phyloP scores from a whole-genome alignment of 2,329 filamentous ascomycete genomes.

The Pyrenochaeta sp. region DNA sequence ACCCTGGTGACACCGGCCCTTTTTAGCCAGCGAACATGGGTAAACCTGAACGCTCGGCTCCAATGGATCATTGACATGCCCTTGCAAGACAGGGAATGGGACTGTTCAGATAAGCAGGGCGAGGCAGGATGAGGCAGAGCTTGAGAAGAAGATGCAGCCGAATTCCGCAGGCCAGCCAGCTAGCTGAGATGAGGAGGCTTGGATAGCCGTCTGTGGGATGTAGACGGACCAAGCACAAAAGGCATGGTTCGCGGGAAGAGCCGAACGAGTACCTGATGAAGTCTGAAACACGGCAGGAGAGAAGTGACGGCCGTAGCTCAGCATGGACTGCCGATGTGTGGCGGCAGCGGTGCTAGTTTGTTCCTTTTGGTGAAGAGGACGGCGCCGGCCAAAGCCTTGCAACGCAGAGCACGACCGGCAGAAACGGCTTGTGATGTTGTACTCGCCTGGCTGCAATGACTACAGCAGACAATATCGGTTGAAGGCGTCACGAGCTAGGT shows the following conservation, averaged over 20 bases:
- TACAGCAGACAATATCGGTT: slow-evolving; percentile 6
- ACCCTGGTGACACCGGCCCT: slow-evolving; percentile 1
- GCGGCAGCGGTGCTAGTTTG: not conserved
- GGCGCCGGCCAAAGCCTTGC: not conserved
- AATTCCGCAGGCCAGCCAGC: not conserved
- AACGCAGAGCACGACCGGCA: slow-evolving; percentile 10
- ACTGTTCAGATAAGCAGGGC: not conserved
- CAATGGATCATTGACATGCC: slow-evolving; percentile 1
- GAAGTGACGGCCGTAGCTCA: not conserved
- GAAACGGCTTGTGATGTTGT: slow-evolving; percentile 8
- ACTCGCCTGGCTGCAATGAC: slow-evolving; percentile 5
- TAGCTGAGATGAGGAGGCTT: not conserved
- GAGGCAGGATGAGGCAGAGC: not conserved
- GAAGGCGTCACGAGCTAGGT: not conserved
- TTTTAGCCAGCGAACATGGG: slow-evolving; percentile 1
- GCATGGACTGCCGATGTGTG: not conserved
- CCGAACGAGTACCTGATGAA: slow-evolving; percentile 6
- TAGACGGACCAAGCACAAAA: slow-evolving; percentile 12
- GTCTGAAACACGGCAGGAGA: slow-evolving; percentile 10
- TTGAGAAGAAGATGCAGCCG: not conserved
- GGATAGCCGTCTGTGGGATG: not conserved
- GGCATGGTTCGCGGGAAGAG: slow-evolving; percentile 20
- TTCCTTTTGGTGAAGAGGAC: not conserved
- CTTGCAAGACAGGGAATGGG: not conserved
- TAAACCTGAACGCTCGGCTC: not conserved